A percentile compares a stretch with the other conserved stretches of the same genome.
These are phyloP conservation scores for Fistulifera solaris DNA, from an alignment of 108 stramenopile species.

Conservation along the genomic window DNA sequence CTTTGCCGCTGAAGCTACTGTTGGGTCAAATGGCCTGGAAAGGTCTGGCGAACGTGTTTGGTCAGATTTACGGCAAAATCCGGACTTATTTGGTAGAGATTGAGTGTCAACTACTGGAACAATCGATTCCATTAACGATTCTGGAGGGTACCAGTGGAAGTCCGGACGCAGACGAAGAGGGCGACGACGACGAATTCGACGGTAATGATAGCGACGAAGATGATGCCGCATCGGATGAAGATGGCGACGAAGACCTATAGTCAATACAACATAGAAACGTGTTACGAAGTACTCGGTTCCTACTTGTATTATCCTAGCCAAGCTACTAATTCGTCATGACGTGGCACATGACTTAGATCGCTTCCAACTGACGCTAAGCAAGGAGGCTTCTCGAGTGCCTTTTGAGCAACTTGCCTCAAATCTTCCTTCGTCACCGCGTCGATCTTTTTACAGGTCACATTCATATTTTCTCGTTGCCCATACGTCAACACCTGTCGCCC, in stretches of 20 bases:
- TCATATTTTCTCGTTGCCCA: conserved; percentile 75
- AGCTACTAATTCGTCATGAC: conserved; percentile 48
- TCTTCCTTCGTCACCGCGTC: conserved; percentile 88
- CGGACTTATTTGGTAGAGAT: conserved; percentile 59
- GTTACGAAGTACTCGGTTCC: too few species aligned
- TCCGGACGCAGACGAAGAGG: conserved; percentile 18
- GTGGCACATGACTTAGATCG: conserved; percentile 62
- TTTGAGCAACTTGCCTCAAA: conserved; percentile 50
- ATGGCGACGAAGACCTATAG: background rate
- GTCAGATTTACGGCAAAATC: conserved; percentile 32
- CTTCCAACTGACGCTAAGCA: conserved; percentile 76
- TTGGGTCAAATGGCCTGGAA: conserved; percentile 68
- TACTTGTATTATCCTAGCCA: conserved; percentile 51
- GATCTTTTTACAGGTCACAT: conserved; percentile 81
- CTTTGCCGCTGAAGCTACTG: conserved; percentile 75
- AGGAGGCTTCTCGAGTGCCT: conserved; percentile 56
- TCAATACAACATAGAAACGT: too few species aligned
- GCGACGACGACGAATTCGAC: conserved; percentile 46
- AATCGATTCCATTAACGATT: conserved; percentile 55
- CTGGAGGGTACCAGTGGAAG: background rate
- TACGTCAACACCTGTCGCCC: conserved; percentile 94
- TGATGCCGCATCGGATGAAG: background rate
- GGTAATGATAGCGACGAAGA: conserved; percentile 28
- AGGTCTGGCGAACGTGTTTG: conserved; percentile 30
- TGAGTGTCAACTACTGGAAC: conserved; percentile 69